Evolutionary conservation across 768 basidiomycete species (phyloP), one percentile per base, ranked within the genome.

Genomic region (Kondoa subrosea): DNA sequence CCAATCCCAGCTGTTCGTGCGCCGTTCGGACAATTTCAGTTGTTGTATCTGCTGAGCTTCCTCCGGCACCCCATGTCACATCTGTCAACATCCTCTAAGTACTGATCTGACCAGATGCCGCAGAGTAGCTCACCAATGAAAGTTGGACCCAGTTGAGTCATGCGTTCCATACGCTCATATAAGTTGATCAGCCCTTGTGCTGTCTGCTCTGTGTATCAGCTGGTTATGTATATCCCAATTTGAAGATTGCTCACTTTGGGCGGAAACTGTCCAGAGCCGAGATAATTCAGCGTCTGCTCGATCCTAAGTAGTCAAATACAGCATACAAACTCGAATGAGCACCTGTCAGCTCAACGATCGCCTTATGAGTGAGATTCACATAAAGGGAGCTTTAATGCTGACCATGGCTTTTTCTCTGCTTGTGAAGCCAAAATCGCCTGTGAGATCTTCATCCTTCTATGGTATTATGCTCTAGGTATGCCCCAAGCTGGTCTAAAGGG

Each of bases 61-160:
- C 93, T 14, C 95, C 93, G 0, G 95, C 93, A 58, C 95, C 95
- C 95, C 95, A 97, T 73, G 95, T 96, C 40, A 92, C 81, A 32
- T 66, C 56, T 4, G 17, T 27, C n/a, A 15, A 3, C 2, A 66
- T 25, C 21, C 40, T 8, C 32, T 29, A 21, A 29, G 40, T 31
- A n/a, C 32, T 30, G 33, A 17, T 16, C 34, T 30, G 50, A 71
- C 73, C 56, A 50, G 57, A 56, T 56, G 59, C 0, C 26, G 16
- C 16, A 25, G 63, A 66, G 40, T 2, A 12, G 29, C 31, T 50
- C 61, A 56, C 60, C 93, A 73, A 97, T 87, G 76, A 99, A 99
- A 77, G 95, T 93, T 8, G 95, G 95, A 1, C 95, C 93, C 34
- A 95, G 79, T 4, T 84, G 83, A 65, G 91, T 83, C 95, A 99